Percentiles rank a stretch among this genome's conserved stretches.
These are phyloP conservation scores for Iberis pinnata DNA, from an alignment of 345 rosid genomes.

Conservation along the genomic window DNA sequence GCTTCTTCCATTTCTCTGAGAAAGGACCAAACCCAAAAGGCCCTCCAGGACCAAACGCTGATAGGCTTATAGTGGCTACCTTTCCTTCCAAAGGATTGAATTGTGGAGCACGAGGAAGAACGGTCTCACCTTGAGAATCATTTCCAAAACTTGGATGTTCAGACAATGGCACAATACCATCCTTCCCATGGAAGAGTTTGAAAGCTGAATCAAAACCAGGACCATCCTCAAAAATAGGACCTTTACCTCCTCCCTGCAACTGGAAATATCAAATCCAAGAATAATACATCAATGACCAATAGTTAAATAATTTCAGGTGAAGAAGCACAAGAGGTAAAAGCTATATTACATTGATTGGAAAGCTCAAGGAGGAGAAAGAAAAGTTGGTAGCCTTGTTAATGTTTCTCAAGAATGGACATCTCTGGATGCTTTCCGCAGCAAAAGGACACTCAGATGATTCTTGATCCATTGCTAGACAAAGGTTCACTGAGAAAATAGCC, in stretches of 20 bases:
- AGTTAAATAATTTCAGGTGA: no score
- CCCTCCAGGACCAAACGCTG: conserved; percentile 66
- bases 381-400: conserved; percentile 47
- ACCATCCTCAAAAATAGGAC: conserved; percentile 92
- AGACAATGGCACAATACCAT: conserved; percentile 75
- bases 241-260: conserved; percentile 53
- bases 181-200: conserved; percentile 77
- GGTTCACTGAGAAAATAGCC: no score
- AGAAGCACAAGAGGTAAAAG: no score
- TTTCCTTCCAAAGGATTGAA: conserved; percentile 65
- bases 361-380: conserved; percentile 45
- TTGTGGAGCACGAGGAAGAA: conserved; percentile 37
- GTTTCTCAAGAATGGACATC: no score
- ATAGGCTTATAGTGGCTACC: conserved; percentile 74
- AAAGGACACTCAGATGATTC: no score
- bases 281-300: no score
- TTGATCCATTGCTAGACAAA: no score
- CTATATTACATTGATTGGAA: conserved; percentile 21
- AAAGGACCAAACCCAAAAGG: conserved; percentile 72
- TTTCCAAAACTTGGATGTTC: conserved; percentile 28
- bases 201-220: conserved; percentile 63
- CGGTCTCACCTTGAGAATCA: conserved; percentile 19
- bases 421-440: no score
- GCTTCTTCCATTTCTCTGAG: conserved; percentile 58
- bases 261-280: conserved; percentile 22